Base-by-base conservation (phyloP, 306 rosid genomes). In the Canavalia gladiata region DNA sequence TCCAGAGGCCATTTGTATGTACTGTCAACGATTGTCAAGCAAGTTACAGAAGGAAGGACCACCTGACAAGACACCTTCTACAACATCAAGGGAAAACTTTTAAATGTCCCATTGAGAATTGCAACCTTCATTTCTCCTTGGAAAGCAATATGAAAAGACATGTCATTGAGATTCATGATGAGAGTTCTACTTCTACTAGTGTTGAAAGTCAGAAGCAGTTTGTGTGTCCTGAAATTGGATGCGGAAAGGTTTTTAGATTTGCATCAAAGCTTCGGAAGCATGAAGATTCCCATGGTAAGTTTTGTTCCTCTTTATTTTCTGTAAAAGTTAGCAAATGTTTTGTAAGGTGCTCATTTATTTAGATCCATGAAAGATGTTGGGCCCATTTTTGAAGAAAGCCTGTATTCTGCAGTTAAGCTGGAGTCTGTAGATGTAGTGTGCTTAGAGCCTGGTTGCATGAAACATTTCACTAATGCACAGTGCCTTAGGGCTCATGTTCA, bases 21-120 rank as follows among this genome's bases (percentile, higher is more conserved):
- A 25, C 84, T 0, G 72, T 95, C 11, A 87, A 89, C 64, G 94
- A 87, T 76, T 95, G 98, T 70, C 86, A 63, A n/a, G 89, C 93
- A 7, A 88, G 92, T 76, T 95, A 91, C 67, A 79, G 95, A 88
- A 90, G 99, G 83, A 93, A 93, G 86, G 99, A 95, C 84, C 99
- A 95, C 81, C 83, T 95, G 84, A 91, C 87, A 57, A 97, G 94
- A 4, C 99, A 95, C 78, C 86, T 86, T 86, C 87, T 90, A 58
- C 90, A 69, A 49, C 99, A 95, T 82, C 68, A 87, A 79, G 95
- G 94, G 59, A 87, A 86, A 41, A 85, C 83, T 45, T 91, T 95
- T 29, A 88, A 82, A 75, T 95, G 99, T 74, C 89, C 91, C 6
- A 10, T 90, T 58, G 93, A 86, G 86, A 84, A 75, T 65, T 95